Evolutionary conservation across 768 basidiomycete genomes (phyloP).

Genomic region (Fomitopsis serialis): DNA sequence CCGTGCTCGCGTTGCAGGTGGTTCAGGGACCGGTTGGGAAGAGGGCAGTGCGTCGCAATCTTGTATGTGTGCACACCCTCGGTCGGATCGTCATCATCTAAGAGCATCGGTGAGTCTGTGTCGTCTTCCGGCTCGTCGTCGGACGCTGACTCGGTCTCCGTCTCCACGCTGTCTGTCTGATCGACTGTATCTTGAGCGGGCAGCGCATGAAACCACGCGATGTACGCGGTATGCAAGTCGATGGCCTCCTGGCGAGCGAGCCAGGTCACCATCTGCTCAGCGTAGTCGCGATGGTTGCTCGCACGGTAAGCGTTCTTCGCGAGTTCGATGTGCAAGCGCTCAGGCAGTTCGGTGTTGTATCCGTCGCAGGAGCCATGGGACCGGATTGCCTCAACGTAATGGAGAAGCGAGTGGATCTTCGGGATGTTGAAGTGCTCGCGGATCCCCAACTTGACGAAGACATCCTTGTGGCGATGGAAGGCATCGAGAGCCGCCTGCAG

Average conservation of each 20-base stretch:
- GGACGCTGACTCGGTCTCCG: neutral
- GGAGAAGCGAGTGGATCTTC: constrained; percentile 33
- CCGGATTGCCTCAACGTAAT: constrained; percentile 29
- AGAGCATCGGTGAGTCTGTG: too few species aligned
- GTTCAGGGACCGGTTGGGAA: neutral
- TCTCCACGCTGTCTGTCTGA: too few species aligned
- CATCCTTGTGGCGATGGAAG: too few species aligned
- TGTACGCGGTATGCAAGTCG: constrained; percentile 14
- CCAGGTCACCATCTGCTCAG: constrained; percentile 34
- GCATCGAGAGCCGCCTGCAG: too few species aligned
- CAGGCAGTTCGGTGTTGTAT: constrained; percentile 34
- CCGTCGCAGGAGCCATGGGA: constrained; percentile 32
- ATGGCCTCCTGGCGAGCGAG: constrained; percentile 27
- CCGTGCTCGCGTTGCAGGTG: neutral
- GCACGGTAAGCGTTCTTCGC: constrained; percentile 32
- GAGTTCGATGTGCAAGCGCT: constrained; percentile 36
- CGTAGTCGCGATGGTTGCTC: constrained; percentile 31
- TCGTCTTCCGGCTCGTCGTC: neutral
- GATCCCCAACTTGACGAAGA: too few species aligned
- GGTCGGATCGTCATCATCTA: too few species aligned
- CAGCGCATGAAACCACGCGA: constrained; percentile 1
- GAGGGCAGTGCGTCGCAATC: neutral
- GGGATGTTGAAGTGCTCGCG: constrained; percentile 36
- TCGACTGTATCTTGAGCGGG: too few species aligned
- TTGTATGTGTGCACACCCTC: neutral